These are phyloP conservation scores for Austroboletus novae-zelandiae DNA, from an alignment of 1,284 basidiomycete genomes.

Conservation along the genomic window DNA sequence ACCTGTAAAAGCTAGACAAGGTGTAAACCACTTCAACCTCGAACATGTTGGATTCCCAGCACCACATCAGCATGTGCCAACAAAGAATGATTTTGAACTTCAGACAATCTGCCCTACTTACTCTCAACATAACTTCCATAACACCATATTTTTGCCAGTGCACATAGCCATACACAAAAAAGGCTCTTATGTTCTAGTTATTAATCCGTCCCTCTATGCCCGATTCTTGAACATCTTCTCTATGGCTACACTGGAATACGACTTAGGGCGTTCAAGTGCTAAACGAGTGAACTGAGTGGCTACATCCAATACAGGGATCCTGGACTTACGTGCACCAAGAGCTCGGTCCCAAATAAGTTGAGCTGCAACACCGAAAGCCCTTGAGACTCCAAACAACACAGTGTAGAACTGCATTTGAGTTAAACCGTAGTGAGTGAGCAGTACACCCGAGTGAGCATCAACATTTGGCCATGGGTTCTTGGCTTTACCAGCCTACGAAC, in stretches of 20 bases:
- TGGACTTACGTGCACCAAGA: slow-evolving; percentile 79
- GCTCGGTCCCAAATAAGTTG: slow-evolving; percentile 96
- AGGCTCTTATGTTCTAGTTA: too few species aligned
- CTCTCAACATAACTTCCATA: too few species aligned
- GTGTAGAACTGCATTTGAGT: slow-evolving; percentile 94
- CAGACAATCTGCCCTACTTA: too few species aligned
- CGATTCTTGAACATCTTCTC: slow-evolving; percentile 69
- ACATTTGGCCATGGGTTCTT: slow-evolving; percentile 96
- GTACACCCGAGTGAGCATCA: slow-evolving; percentile 94
- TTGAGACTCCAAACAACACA: slow-evolving; percentile 95
- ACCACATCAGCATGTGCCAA: too few species aligned
- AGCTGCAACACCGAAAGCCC: slow-evolving; percentile 87
- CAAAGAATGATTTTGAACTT: too few species aligned
- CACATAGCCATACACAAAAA: too few species aligned
- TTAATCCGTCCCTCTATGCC: slow-evolving; percentile 17
- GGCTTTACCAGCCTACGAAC: slow-evolving; percentile 90
- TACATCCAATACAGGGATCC: neutral
- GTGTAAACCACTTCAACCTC: too few species aligned
- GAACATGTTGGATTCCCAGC: too few species aligned
- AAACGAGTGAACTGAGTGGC: slow-evolving; percentile 2
- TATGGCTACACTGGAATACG: slow-evolving; percentile 76
- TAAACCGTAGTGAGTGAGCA: slow-evolving; percentile 88
- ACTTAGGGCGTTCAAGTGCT: slow-evolving; percentile 87
- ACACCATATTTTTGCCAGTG: too few species aligned
- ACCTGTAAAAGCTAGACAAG: too few species aligned